Evolutionary conservation across 306 rosid species (phyloP).

Genomic region (Notholithocarpus densiflorus): DNA sequence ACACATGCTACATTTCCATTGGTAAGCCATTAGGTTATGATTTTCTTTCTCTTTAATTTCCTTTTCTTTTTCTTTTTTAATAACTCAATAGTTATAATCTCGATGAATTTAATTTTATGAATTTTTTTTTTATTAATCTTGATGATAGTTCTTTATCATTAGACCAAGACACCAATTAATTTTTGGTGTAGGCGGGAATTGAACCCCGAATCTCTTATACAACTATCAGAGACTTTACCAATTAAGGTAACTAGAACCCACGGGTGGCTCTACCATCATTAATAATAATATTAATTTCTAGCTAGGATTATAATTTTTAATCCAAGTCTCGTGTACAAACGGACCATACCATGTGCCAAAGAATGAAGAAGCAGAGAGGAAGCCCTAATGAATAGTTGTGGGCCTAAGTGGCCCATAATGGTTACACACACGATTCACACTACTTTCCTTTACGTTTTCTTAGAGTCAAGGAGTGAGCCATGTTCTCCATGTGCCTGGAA

Average conservation of each 20-base stretch:
- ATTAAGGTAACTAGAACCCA: rapidly evolving
- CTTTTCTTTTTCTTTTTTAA: neutral
- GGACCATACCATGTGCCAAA: neutral
- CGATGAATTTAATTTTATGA: no score
- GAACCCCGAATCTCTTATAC: no score
- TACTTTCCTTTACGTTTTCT: neutral
- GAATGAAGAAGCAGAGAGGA: neutral
- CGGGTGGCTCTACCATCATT: no score
- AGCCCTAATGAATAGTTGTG: neutral
- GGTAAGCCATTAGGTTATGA: neutral
- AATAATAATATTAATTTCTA: no score
- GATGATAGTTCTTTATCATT: no score
- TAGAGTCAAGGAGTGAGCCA: neutral
- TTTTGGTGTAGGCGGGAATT: no score
- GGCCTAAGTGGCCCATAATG: neutral
- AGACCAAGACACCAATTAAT: no score
- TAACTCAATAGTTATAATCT: no score
- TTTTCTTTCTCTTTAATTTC: neutral
- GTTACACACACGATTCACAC: neutral
- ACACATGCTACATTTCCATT: neutral
- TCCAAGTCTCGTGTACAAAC: neutral
- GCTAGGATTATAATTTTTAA: neutral
- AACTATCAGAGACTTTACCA: no score
- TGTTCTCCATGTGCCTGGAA: slow-evolving; percentile 10
- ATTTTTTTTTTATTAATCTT: no score